Percentiles rank a stretch among this genome's conserved stretches.
Conservation (phyloP, 1,284 basidiomycete genomes). For the Phylloboletellus chloephorus region DNA sequence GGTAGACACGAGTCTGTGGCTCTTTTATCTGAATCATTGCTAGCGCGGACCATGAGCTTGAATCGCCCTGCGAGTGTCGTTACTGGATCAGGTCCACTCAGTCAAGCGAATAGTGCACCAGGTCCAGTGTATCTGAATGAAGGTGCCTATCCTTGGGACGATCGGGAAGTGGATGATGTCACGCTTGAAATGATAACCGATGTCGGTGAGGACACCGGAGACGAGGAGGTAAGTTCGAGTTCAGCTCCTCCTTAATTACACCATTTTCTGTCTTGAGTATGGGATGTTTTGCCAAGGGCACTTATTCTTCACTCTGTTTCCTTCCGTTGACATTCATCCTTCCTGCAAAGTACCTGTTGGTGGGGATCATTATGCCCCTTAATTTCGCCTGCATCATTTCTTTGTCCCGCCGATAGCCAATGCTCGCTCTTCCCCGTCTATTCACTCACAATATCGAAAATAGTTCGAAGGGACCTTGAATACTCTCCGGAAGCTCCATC, state of each 20-base stretch:
- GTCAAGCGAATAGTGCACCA: conserved; percentile 23
- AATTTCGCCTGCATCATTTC: background rate
- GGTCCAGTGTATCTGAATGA: conserved; percentile 21
- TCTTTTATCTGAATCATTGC: conserved; percentile 24
- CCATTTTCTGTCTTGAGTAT: background rate
- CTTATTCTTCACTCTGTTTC: background rate
- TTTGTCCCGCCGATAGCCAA: background rate
- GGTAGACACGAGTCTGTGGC: conserved; percentile 16
- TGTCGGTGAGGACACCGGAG: conserved; percentile 55
- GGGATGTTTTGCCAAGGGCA: background rate
- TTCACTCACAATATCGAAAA: conserved; percentile 9
- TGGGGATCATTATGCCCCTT: background rate
- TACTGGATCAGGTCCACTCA: conserved; percentile 18
- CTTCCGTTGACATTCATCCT: background rate
- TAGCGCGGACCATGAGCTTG: conserved; percentile 12
- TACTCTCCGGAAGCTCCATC: conserved; percentile 52
- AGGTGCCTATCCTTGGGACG: conserved; percentile 24
- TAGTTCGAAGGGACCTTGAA: conserved; percentile 58
- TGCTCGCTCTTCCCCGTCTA: background rate
- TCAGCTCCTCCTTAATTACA: background rate
- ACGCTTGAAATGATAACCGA: conserved; percentile 68
- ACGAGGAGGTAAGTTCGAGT: conserved; percentile 55
- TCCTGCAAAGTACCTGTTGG: background rate
- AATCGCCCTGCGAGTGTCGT: conserved; percentile 19
- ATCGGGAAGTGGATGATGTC: conserved; percentile 35